Evolutionary conservation across 2,329 filamentous ascomycete species (phyloP), one percentile per base, ranked within the genome.

Genomic region (Fusarium continuum): DNA sequence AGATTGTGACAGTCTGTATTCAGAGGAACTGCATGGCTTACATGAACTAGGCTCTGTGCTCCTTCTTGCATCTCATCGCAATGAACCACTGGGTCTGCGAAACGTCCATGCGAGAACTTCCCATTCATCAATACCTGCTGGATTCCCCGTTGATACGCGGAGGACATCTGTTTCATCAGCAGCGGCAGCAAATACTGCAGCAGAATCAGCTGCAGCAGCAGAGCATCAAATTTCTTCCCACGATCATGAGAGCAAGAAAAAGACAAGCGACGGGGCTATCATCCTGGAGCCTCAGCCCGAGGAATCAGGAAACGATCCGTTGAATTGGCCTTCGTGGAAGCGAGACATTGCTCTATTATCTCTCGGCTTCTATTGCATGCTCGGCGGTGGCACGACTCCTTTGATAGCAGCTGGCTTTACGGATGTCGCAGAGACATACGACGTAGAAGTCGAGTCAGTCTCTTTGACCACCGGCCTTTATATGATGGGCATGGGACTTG

Each of bases 211-310:
- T 22, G 49, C 50, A 29, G 41, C 28, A 19, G 57, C 26, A 3
- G 59, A 46, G 40, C 23, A 28, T 29, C 40, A 64, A 19, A 43
- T 32, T 44, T 35, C 58, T 61, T 49, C 53, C 17, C 50, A 65
- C 7, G 64, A 64, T 16, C 64, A 74, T 43, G 75, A 75, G 14
- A 80, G 79, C 39, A 86, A 87, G 78, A 97, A 97, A 80, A 89
- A 83, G 65, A 97, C 93, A 3, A 78, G 83, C 29, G 90, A 97
- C 73, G 93, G 93, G 14, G 85, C 86, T 60, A 92, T 97, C 69
- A 92, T 98, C 51, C 80, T 98, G 13, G 90, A 96, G 0, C 94
- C 94, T 0, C 94, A 98, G 73, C 94, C 94, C 0, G 93, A 97
- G 57, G 93, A 97, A 46, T 93, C 91, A 0, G 81, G 84, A 46